Evolutionary conservation across 441 rosid genomes (phyloP), one percentile per base, ranked within the genome.

Genomic region (Euphorbia corollata): DNA sequence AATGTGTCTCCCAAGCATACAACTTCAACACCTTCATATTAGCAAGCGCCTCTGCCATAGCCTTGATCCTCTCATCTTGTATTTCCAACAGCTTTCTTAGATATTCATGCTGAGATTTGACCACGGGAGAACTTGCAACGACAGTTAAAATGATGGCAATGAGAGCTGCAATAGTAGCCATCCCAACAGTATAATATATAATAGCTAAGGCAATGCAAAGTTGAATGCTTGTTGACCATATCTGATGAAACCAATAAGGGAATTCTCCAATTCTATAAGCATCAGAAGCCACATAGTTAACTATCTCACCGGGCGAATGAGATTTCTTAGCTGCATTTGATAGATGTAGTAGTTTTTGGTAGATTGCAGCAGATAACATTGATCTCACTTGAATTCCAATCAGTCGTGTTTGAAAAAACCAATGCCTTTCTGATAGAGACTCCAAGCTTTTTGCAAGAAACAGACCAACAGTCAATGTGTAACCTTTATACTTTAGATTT

Each of bases 1-100:
- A 85, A 70, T 80, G 81, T 5, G 65, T 71, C 55, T 83, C 86
- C 92, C 92, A 87, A 10, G 92, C 92, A 77, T 83, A 78, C 63
- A 82, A 54, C 76, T 87, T 87, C 79, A 87, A 54, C 22, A 85
- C 70, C 71, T 82, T 87, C 86, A 83, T 83, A 56, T 85, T 82
- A 5, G 69, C 69, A 8, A 86, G 84, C 2, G 82, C 78, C 71
- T 86, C 91, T 0, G 78, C 11, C 0, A 74, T 71, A 8, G 77
- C 80, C 79, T 78, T 78, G 47, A 87, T 66, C 72, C 82, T 73
- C 53, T 30, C 64, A 50, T 77, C 85, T 68, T 83, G 86, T 36
- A 77, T 70, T n/a, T 13, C 60, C 82, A 79, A 77, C 54, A 87
- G 74, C 60, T 71, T 71, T 39, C 60, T 74, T 8, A 80, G 85